Base-by-base conservation (phyloP, 305 asterid species). In the Solanum chacoense region DNA sequence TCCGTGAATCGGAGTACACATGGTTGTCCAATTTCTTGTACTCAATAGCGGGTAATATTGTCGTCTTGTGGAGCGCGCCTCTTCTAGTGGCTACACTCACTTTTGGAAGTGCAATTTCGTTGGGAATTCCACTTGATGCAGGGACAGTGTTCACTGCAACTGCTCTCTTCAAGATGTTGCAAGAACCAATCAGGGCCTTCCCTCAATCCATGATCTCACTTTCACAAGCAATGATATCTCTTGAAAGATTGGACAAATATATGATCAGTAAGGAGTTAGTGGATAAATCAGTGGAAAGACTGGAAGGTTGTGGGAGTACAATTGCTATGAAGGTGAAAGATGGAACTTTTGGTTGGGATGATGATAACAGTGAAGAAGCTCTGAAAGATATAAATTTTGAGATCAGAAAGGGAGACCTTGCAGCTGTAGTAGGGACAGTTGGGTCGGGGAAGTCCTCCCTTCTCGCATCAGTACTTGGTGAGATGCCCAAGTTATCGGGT, bases 381-480 rank as follows among this genome's bases (percentile, higher is more conserved):
- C 93, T 97, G 85, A 96, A 90, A 88, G 87, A 89, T 35, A 86
- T 95, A 88, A 92, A 91, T 83, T 93, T 97, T 16, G 93, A 86
- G 87, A 94, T 96, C 3, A 93, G 77, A 71, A 97, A 96, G 89
- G 98, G 99, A 86, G 95, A 95, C 34, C 97, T 95, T 87, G 92
- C 95, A 1, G 98, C 99, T 1, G 87, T 97, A 45, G 99, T 97
- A 42, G 99, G 99, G 86, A 97, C 98, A 3, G 99, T 97, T 9
- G 99, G 99, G 65, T 95, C 99, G 1, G 99, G 99, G 37, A 97
- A 97, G 86, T 95, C 99, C 63, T 97, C 99, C 10, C 95, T 96
- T 42, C 92, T 97, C 26, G 98, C 98, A 4, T 94, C 98, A 16
- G 89, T 96, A 90, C 98, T 97, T 63, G 99, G 99, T 20, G 99